A percentile compares a stretch with the other conserved stretches of the same genome.
Conservation (phyloP, 2,329 filamentous ascomycete genomes). For the Alternaria novae-zelandiae region DNA sequence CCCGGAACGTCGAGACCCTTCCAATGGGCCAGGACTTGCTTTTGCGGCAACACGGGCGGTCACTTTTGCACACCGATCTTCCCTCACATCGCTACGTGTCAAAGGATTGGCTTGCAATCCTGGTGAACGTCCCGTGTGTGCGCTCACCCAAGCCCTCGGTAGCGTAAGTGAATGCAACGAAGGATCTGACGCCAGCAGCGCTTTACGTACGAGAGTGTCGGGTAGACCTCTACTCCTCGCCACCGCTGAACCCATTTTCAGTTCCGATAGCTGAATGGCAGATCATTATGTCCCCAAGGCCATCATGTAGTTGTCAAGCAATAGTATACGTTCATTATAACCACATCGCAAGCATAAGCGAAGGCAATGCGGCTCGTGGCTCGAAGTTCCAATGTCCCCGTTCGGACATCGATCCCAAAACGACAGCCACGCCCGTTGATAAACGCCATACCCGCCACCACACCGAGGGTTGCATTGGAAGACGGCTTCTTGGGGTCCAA, state of each 20-base stretch:
- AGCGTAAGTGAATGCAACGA: background rate
- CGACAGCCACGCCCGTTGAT: background rate
- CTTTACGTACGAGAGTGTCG: background rate
- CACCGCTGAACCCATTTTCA: too few species aligned
- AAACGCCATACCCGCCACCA: background rate
- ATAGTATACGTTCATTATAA: background rate
- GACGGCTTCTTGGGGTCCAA: background rate
- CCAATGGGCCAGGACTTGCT: background rate
- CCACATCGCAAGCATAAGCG: background rate
- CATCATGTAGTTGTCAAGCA: background rate
- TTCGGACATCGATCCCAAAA: background rate
- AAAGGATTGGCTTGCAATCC: background rate
- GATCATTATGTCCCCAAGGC: background rate
- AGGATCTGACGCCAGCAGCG: background rate
- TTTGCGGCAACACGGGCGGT: background rate
- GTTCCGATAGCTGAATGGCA: background rate
- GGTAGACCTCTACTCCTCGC: background rate
- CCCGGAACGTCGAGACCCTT: background rate
- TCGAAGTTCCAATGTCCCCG: background rate
- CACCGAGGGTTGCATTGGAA: background rate
- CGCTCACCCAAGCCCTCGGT: background rate
- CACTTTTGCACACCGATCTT: background rate
- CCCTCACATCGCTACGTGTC: background rate
- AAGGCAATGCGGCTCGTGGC: background rate
- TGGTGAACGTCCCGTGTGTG: background rate